Percentiles rank a stretch among this genome's conserved stretches.
Evolutionary conservation across 192 early-diverging fungal genomes (phyloP).

Genomic region (Jimgerdemannia lactiflua): DNA sequence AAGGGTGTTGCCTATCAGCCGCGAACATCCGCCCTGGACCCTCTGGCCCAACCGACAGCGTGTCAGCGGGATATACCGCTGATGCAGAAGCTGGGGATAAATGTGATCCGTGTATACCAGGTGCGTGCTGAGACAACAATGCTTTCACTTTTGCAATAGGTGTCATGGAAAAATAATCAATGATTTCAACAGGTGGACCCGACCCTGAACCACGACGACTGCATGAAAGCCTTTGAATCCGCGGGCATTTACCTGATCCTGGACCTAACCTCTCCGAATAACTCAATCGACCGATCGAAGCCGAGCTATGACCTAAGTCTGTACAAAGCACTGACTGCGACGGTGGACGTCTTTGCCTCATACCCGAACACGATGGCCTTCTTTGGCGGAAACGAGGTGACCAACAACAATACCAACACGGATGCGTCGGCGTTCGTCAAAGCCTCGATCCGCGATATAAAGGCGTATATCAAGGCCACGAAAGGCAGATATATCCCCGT

Average conservation of each 20-base stretch:
- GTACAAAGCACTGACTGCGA: constrained; percentile 50
- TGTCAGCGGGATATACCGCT: constrained; percentile 62
- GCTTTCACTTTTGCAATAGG: background rate
- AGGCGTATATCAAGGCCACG: constrained; percentile 50
- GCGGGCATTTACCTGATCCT: constrained; percentile 74
- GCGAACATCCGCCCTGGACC: constrained; percentile 44
- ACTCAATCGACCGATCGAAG: constrained; percentile 61
- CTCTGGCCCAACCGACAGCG: constrained; percentile 52
- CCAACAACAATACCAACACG: constrained; percentile 59
- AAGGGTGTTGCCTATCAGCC: constrained; percentile 79
- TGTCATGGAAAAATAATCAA: background rate
- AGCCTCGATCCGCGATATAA: constrained; percentile 65
- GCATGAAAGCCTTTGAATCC: constrained; percentile 63
- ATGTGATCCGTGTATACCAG: constrained; percentile 73
- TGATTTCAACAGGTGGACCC: constrained; percentile 42
- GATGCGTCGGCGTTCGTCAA: constrained; percentile 64
- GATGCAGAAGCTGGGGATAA: constrained; percentile 67
- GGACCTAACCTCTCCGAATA: constrained; percentile 57
- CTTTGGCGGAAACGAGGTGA: constrained; percentile 75
- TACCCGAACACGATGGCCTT: constrained; percentile 68
- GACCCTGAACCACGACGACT: constrained; percentile 60
- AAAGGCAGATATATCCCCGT: constrained; percentile 59
- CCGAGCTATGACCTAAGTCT: constrained; percentile 58
- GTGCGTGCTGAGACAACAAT: constrained; percentile 19
- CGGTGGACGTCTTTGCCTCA: constrained; percentile 63